Evolutionary conservation across 352 stramenopile genomes (phyloP).

Genomic region (Thalassiosira livingstoniorum): DNA sequence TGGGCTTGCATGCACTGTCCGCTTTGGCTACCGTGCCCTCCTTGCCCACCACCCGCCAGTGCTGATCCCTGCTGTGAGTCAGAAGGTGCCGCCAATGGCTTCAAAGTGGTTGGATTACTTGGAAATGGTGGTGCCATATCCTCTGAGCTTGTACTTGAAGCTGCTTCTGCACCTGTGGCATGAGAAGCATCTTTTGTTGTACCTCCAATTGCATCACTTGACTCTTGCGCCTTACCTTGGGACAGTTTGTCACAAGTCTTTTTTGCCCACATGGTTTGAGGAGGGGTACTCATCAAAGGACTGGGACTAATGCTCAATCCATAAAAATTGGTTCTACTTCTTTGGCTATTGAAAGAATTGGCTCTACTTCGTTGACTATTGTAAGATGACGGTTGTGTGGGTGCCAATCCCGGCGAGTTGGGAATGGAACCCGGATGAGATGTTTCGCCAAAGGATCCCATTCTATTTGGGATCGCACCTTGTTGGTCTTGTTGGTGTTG

Average conservation of each 20-base stretch:
- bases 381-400: neutral
- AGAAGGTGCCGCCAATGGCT: neutral
- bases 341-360: no score
- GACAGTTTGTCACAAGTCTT: neutral
- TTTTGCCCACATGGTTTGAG: conserved; percentile 31
- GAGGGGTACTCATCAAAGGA: conserved; percentile 48
- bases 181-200: neutral
- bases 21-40: neutral
- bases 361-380: no score
- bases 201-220: neutral
- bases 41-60: neutral
- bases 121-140: conserved; percentile 15
- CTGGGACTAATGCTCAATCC: conserved; percentile 41
- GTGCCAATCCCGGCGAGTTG: neutral
- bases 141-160: neutral
- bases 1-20: no score
- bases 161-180: neutral
- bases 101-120: conserved; percentile 28
- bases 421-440: neutral
- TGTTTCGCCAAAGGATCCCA: neutral
- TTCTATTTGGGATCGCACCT: neutral
- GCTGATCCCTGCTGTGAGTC: neutral
- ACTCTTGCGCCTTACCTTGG: neutral
- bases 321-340: no score
- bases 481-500: neutral